phyloP scores from a whole-genome alignment of 805 yeast species.

The Peterozyma toletana region DNA sequence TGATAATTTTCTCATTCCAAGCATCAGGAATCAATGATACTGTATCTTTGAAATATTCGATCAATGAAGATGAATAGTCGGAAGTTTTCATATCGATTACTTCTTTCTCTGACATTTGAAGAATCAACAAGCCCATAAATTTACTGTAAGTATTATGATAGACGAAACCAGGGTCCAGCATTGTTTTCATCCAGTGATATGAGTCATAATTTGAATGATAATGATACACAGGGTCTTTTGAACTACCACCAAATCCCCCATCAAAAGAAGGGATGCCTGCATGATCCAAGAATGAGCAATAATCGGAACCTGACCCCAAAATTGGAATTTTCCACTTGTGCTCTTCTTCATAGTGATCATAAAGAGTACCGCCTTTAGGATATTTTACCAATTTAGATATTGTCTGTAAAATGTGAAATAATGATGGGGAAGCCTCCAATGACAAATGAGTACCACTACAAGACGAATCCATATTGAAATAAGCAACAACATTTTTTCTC shows the following conservation, averaged over 20 bases:
- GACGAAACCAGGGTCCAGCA: slow-evolving; percentile 56
- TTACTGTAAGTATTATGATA: slow-evolving; percentile 53
- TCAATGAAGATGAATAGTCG: slow-evolving; percentile 32
- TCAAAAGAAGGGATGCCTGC: slow-evolving; percentile 54
- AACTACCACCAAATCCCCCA: slow-evolving; percentile 41
- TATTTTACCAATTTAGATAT: slow-evolving; percentile 36
- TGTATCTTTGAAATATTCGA: slow-evolving; percentile 29
- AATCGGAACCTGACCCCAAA: slow-evolving; percentile 71
- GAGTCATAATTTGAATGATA: slow-evolving; percentile 75
- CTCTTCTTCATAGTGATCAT: slow-evolving; percentile 26
- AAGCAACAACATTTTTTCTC: slow-evolving; percentile 49
- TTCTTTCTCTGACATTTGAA: slow-evolving; percentile 42
- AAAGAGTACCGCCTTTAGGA: slow-evolving; percentile 31
- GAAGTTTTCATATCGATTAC: slow-evolving; percentile 32
- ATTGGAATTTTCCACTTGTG: slow-evolving; percentile 29
- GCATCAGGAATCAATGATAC: slow-evolving; percentile 25
- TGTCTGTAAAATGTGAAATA: slow-evolving; percentile 37
- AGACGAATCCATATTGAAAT: slow-evolving; percentile 65
- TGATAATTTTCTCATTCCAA: slow-evolving; percentile 22
- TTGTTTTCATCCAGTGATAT: slow-evolving; percentile 58
- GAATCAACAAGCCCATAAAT: slow-evolving; percentile 40
- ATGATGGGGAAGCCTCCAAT: slow-evolving; percentile 53
- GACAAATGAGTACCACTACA: slow-evolving; percentile 48
- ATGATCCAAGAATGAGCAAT: slow-evolving; percentile 51
- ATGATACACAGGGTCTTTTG: slow-evolving; percentile 56